Evolutionary conservation across 2,329 filamentous ascomycete species (phyloP).

Genomic region (Ophidiomyces ophidiicola): DNA sequence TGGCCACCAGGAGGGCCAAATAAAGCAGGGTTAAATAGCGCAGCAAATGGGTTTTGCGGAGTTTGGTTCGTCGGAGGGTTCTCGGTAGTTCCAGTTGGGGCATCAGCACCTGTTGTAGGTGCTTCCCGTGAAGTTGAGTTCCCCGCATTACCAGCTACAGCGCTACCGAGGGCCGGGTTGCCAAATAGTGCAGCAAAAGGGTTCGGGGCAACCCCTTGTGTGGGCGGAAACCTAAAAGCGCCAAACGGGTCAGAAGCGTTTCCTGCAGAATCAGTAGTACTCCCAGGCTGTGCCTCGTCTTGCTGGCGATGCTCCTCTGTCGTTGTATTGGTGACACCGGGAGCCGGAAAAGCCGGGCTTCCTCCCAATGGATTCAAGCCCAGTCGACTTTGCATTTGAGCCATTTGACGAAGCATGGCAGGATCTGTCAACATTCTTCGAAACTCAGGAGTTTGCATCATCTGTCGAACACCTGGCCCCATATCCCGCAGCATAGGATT

Average conservation of each 20-base stretch:
- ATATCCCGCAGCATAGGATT: slow-evolving; percentile 71
- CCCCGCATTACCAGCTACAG: slow-evolving; percentile 6
- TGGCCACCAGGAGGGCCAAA: slow-evolving; percentile 21
- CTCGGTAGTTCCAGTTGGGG: neutral
- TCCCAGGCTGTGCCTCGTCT: slow-evolving; percentile 19
- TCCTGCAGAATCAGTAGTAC: slow-evolving; percentile 18
- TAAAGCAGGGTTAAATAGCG: slow-evolving; percentile 44
- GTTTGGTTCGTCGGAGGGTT: slow-evolving; percentile 17
- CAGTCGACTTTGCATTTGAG: slow-evolving; percentile 63
- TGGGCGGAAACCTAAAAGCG: slow-evolving; percentile 22
- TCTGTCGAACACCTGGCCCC: slow-evolving; percentile 61
- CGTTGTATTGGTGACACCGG: slow-evolving; percentile 81
- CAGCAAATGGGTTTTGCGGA: slow-evolving; percentile 55
- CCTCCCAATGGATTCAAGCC: slow-evolving; percentile 42
- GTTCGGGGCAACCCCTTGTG: slow-evolving; percentile 32
- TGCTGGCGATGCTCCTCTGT: slow-evolving; percentile 37
- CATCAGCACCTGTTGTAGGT: neutral
- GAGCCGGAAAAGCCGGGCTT: slow-evolving; percentile 63
- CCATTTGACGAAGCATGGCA: slow-evolving; percentile 65
- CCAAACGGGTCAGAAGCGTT: slow-evolving; percentile 25
- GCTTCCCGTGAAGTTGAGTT: slow-evolving; percentile 21
- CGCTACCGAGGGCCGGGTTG: slow-evolving; percentile 21
- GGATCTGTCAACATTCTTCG: slow-evolving; percentile 89
- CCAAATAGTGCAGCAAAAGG: slow-evolving; percentile 52
- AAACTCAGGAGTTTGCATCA: slow-evolving; percentile 80